Evolutionary conservation across 1,284 basidiomycete species (phyloP), one percentile per base, ranked within the genome.

Genomic region (Thelephora terrestris): DNA sequence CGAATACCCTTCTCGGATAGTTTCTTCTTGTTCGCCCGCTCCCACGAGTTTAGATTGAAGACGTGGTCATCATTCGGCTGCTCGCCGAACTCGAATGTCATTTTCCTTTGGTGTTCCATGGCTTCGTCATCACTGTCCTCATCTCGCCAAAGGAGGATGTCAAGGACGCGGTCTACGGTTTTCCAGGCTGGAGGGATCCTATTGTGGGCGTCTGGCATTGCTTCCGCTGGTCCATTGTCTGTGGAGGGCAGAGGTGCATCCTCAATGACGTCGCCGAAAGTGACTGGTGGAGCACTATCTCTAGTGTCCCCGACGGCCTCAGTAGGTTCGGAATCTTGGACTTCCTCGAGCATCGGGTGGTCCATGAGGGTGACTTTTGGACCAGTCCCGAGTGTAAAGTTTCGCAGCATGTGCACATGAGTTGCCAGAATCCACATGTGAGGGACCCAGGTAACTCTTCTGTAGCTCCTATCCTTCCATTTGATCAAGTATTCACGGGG

Each of bases 401-500:
- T 78, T 54, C 81, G 79, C 48, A 96, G 68, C 58, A 82, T 88
- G 14, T 62, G 59, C 4, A 65, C 60, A 44, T 79, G 70, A 7
- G 76, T 79, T 3, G 84, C 77, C 25, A 81, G 67, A 1, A 96
- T 69, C 89, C 89, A 96, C 67, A 85, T 81, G 59, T 95, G 92
- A 17, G 91, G 85, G 1, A 94, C 90, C 92, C 92, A 95, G 55
- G 81, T 70, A 40, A 78, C 70, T 49, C 89, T 79, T 46, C 84
- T 70, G 64, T 86, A 93, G 53, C 89, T 85, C 50, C 86, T 68
- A 50, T 74, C 78, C 5, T 68, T 64, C 86, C 89, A 96, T 62
- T 96, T 96, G 50, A 95, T 79, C 7, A 96, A 78, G 59, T 96
- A 95, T 64, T 94, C 90, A 49, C 91, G 71, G 18, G 87, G 86